Conservation (phyloP, 106 monocot genomes). For the Narthecium ossifragum region DNA sequence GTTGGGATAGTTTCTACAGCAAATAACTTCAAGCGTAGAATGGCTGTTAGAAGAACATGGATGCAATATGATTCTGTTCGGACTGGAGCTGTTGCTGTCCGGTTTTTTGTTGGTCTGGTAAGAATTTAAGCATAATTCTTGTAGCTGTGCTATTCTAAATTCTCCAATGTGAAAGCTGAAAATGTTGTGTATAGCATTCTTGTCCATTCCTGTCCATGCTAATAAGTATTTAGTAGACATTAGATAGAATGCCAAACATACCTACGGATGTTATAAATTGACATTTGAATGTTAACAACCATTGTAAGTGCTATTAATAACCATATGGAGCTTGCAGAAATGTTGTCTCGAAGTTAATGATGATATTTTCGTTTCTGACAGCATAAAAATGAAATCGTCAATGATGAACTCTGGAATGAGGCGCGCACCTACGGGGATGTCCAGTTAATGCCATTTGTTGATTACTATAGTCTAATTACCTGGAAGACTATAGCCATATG, state of each 20-base stretch:
- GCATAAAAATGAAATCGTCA: conserved; percentile 94
- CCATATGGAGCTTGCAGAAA: no score
- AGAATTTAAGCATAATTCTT: conserved; percentile 16
- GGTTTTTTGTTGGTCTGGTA: conserved; percentile 96
- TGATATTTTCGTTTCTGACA: conserved; percentile 13
- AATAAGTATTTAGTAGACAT: no score
- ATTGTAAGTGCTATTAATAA: no score
- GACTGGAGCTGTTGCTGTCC: conserved; percentile 60
- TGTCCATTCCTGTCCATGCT: no score
- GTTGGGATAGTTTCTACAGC: conserved; percentile 89
- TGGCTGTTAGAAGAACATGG: conserved; percentile 93
- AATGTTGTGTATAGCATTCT: no score
- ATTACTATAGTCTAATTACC: conserved; percentile 84
- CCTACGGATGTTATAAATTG: no score
- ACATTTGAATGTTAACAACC: no score
- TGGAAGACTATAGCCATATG: conserved; percentile 94
- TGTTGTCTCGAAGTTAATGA: background rate
- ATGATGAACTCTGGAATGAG: conserved; percentile 92
- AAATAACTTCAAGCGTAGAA: conserved; percentile 93
- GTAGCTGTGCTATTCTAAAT: no score
- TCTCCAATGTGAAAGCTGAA: no score
- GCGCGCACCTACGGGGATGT: conserved; percentile 83
- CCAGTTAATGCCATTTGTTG: conserved; percentile 93
- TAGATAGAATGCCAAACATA: no score
- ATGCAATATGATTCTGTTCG: conserved; percentile 84